Evolutionary conservation across 345 rosid genomes (phyloP).

Genomic region (Rhodomyrtus tomentosa): DNA sequence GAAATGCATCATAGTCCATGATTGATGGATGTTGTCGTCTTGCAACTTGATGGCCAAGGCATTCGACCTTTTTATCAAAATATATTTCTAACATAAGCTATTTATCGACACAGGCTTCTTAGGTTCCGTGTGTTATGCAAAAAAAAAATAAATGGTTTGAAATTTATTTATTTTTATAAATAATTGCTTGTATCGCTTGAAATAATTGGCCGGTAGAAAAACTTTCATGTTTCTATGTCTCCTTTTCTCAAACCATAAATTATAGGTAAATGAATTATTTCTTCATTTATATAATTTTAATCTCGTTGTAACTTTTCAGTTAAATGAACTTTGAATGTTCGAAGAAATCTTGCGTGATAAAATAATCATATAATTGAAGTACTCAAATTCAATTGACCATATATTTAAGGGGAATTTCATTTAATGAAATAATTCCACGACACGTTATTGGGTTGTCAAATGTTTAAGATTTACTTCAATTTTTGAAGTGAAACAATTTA

Average conservation of each 20-base stretch:
- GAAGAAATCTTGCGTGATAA: background rate
- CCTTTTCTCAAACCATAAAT: background rate
- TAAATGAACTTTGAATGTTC: background rate
- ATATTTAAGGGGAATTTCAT: background rate
- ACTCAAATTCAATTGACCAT: background rate
- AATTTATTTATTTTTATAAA: too few relatives aligned
- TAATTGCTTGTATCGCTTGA: too few relatives aligned
- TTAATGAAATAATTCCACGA: background rate
- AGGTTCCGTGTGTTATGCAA: fast-evolving
- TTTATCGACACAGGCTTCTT: background rate
- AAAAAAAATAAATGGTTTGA: too few relatives aligned
- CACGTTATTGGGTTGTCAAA: background rate
- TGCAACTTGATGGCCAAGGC: background rate
- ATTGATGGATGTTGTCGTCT: background rate
- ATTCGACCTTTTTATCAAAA: background rate
- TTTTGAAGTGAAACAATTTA: background rate
- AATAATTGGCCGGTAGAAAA: background rate
- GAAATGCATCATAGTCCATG: background rate
- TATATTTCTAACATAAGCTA: background rate
- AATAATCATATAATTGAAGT: background rate
- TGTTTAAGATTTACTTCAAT: background rate
- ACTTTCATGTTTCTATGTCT: background rate
- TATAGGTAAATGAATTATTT: background rate
- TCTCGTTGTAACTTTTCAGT: background rate
- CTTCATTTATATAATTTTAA: background rate